phyloP scores from a whole-genome alignment of 1,139 yeast genomes.

The Candida sp. region DNA sequence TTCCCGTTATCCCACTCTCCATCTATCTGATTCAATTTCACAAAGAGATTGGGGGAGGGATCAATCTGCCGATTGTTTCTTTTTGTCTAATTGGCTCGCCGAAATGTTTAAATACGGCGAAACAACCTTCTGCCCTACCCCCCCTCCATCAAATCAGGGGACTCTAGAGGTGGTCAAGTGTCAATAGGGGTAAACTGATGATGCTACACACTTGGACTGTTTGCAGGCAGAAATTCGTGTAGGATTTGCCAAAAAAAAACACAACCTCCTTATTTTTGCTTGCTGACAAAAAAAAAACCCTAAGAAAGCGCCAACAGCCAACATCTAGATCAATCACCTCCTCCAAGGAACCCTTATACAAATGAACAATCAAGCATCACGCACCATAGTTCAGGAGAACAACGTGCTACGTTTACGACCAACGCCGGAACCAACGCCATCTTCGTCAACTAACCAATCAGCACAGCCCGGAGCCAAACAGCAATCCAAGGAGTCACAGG shows the following conservation, averaged over 20 bases:
- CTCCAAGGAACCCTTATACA: neutral
- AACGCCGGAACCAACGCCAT: constrained; percentile 4
- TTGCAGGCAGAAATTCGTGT: neutral
- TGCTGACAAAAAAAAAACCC: neutral
- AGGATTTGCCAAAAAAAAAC: neutral
- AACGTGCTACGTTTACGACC: constrained; percentile 9
- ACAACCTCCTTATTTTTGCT: neutral
- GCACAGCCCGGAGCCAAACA: neutral
- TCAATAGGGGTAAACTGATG: no score
- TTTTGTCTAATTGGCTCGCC: no score
- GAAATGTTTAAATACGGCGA: no score
- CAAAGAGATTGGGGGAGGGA: no score
- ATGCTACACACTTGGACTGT: no score
- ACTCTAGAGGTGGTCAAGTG: no score
- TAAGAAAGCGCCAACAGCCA: neutral
- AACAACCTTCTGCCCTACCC: no score
- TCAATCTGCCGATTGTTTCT: no score
- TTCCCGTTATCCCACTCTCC: no score
- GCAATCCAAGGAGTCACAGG: neutral
- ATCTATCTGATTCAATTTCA: no score
- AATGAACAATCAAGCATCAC: constrained; percentile 4
- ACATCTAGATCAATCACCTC: neutral
- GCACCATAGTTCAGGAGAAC: constrained; percentile 5
- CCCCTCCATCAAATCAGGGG: no score
- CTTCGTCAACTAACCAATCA: neutral